phyloP scores from a whole-genome alignment of 768 basidiomycete species.

The Tricholoma matsutake region DNA sequence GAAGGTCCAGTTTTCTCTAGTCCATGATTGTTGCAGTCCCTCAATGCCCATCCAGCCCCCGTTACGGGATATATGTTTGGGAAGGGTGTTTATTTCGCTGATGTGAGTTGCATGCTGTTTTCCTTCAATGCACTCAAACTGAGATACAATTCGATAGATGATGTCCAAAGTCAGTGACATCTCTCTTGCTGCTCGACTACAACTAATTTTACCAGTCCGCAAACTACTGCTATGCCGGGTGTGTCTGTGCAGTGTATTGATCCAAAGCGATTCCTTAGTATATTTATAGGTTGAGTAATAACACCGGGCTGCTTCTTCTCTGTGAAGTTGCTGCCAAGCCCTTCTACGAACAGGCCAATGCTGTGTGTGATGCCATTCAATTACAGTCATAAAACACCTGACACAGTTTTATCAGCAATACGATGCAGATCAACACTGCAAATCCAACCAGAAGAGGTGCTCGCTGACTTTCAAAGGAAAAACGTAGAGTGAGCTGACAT shows the following conservation, averaged over 20 bases:
- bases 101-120: slow-evolving; percentile 35
- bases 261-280: slow-evolving; percentile 3
- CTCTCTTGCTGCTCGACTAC: not conserved
- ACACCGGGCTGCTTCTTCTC: slow-evolving; percentile 53
- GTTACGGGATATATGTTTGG: slow-evolving; percentile 65
- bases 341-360: slow-evolving; percentile 43
- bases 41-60: slow-evolving; percentile 33
- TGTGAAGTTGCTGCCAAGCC: slow-evolving; percentile 61
- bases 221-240: slow-evolving; percentile 52
- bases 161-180: slow-evolving; percentile 52
- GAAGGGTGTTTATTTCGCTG: slow-evolving; percentile 64
- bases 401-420: slow-evolving; percentile 32
- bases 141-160: slow-evolving; percentile 37
- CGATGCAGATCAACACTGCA: slow-evolving; percentile 48
- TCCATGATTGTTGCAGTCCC: not conserved
- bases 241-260: slow-evolving; percentile 15
- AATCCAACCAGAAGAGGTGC: slow-evolving; percentile 35
- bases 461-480: slow-evolving; percentile 13
- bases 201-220: slow-evolving; percentile 39
- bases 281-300: slow-evolving; percentile 41
- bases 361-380: slow-evolving; percentile 25
- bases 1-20: slow-evolving; percentile 37
- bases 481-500: not conserved
- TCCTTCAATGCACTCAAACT: not conserved
- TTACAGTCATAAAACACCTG: not conserved